Conservation (phyloP, 2,329 filamentous ascomycete genomes). For the Mycosphaerella sp. region DNA sequence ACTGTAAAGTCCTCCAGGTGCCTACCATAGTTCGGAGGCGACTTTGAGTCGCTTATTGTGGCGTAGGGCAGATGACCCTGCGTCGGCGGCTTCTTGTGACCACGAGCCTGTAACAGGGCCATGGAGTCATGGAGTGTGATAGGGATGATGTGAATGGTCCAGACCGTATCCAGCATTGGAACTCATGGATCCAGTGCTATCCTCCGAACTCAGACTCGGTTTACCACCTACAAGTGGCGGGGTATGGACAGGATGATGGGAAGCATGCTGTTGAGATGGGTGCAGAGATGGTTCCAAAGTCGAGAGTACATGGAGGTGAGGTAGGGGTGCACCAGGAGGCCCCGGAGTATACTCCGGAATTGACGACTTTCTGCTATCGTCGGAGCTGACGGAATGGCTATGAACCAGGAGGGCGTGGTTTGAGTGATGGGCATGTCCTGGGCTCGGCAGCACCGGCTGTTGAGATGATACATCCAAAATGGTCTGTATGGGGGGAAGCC, state of each 20-base stretch:
- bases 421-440: neutral
- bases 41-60: constrained; percentile 1
- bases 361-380: constrained; percentile 19
- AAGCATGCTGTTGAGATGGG: neutral
- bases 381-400: constrained; percentile 20
- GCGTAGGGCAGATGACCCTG: neutral
- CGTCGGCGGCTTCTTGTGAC: neutral
- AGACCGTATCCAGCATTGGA: constrained; percentile 13
- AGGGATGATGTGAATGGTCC: constrained; percentile 10
- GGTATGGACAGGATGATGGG: constrained; percentile 2
- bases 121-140: constrained; percentile 17
- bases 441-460: neutral
- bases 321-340: neutral
- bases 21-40: neutral
- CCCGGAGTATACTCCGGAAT: constrained; percentile 9
- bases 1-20: neutral
- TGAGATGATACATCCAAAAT: constrained; percentile 18
- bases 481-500: constrained; percentile 21
- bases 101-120: neutral
- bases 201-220: constrained; percentile 19
- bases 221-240: constrained; percentile 2
- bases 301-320: neutral
- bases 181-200: constrained; percentile 16
- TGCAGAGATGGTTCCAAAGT: constrained; percentile 7
- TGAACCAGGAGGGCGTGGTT: constrained; percentile 15